Base-by-base conservation (phyloP, 441 rosid species). In the Arabidopsis lyrata region DNA sequence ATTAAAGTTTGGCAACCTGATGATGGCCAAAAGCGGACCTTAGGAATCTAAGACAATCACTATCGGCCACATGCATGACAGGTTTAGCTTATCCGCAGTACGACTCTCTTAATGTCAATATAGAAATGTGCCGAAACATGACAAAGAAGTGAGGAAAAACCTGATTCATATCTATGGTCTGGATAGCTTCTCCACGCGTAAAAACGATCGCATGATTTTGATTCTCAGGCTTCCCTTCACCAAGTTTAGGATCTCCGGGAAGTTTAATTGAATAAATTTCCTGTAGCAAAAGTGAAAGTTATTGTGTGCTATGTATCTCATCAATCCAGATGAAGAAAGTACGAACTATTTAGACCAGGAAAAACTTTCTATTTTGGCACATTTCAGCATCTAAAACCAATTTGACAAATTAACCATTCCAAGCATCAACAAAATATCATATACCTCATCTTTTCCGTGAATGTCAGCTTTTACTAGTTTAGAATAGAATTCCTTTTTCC, bases 131-230 rank as follows among this genome's bases (percentile, higher is more conserved):
- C 68, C 27, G 12, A 53, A 62, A 36, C 18, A 73, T 53, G 47
- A 61, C 48, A 54, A 55, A 54, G 47, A 68, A 32, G 66, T 38
- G 47, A 54, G 55, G 56, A 60, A 66, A 73, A 27, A 91, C 97
- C 99, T 95, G 99, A 81, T 95, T 95, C 99, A 95, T 95, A 86
- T 95, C 99, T 71, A 95, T 95, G 56, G 99, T 90, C 78, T 95
- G 99, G 76, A 95, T 86, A 80, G 99, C 99, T 78, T 95, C 92
- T 32, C 99, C 99, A 13, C 99, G 97, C 47, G 99, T 92, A 81
- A 95, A 95, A 69, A 91, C 63, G n/a, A 91, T 85, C 6, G 97
- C 93, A 81, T 89, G 97, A 65, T 91, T 91, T 83, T 91, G 97
- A 77, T 91, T 91, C 81, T 91, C 97, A 54, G 97, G 97, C 82